These are phyloP conservation scores for Kitagawia praeruptora DNA, from an alignment of 129 eudicot genomes.

Conservation along the genomic window DNA sequence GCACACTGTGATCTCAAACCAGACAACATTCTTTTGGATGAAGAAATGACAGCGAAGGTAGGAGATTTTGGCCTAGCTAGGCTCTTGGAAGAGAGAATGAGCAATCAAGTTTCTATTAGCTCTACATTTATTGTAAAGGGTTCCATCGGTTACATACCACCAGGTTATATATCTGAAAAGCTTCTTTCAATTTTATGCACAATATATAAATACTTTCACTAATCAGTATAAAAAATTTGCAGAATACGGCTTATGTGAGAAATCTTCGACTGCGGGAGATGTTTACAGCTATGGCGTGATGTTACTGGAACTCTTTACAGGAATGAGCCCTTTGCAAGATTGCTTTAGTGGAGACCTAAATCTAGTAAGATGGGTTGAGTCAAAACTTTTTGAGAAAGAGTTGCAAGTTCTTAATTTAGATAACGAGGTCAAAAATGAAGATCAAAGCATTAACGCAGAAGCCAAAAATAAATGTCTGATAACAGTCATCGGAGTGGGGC, in stretches of 20 bases:
- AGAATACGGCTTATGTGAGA: slow-evolving; percentile 66
- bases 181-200: background rate
- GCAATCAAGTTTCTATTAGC: slow-evolving; percentile 1
- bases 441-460: background rate
- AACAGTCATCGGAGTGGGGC: slow-evolving; percentile 34
- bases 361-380: slow-evolving; percentile 45
- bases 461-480: slow-evolving; percentile 24
- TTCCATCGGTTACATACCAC: slow-evolving; percentile 27
- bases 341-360: slow-evolving; percentile 37
- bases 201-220: background rate
- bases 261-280: slow-evolving; percentile 70
- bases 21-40: slow-evolving; percentile 20
- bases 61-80: slow-evolving; percentile 29
- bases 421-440: slow-evolving; percentile 3
- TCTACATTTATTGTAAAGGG: slow-evolving; percentile 21
- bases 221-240: background rate
- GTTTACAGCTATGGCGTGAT: slow-evolving; percentile 69
- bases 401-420: slow-evolving; percentile 33
- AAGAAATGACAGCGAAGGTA: slow-evolving; percentile 17
- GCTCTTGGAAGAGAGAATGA: slow-evolving; percentile 6
- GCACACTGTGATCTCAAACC: slow-evolving; percentile 29
- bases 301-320: slow-evolving; percentile 60
- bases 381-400: slow-evolving; percentile 27
- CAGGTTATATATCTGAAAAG: slow-evolving; percentile 14
- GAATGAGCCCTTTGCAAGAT: slow-evolving; percentile 54